Percentiles rank a stretch among this genome's conserved stretches.
Conservation (phyloP, 73 alveolate genomes). For the Paramecium tetraurelia region DNA sequence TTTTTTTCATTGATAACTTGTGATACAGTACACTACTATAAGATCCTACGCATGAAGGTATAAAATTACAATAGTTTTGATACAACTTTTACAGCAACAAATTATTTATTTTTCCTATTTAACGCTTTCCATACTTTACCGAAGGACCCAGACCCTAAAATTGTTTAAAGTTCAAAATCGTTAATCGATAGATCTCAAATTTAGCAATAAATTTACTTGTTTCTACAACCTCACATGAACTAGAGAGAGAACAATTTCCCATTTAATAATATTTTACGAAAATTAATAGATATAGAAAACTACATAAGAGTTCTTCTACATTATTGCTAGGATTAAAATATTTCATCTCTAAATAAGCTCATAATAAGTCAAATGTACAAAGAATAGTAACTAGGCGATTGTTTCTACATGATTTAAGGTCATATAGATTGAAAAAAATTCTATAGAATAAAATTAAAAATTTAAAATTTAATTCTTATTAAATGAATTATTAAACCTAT, state of each 20-base stretch:
- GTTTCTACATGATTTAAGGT: not conserved
- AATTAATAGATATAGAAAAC: not conserved
- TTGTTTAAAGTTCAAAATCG: not conserved
- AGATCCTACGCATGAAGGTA: not conserved
- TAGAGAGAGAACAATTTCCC: not conserved
- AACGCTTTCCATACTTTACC: constrained; percentile 71
- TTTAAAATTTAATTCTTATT: too few relatives aligned
- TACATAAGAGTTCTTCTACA: too few relatives aligned
- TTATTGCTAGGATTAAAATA: too few relatives aligned
- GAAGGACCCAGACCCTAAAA: constrained; percentile 62
- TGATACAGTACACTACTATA: not conserved
- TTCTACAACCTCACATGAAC: not conserved
- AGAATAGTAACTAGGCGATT: not conserved
- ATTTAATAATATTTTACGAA: not conserved
- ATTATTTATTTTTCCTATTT: constrained; percentile 67
- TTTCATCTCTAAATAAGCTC: not conserved
- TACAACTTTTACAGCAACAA: constrained; percentile 80
- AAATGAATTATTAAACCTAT: not conserved
- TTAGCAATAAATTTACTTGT: not conserved
- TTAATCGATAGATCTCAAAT: not conserved
- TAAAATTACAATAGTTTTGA: constrained; percentile 57
- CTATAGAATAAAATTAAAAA: not conserved
- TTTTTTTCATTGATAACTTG: constrained; percentile 36
- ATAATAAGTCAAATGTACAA: not conserved
- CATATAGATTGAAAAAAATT: not conserved